Percentiles rank a stretch among this genome's conserved stretches.
Conservation (phyloP, 176 grass and related monocot species). For the Rhynchospora tenuis region DNA sequence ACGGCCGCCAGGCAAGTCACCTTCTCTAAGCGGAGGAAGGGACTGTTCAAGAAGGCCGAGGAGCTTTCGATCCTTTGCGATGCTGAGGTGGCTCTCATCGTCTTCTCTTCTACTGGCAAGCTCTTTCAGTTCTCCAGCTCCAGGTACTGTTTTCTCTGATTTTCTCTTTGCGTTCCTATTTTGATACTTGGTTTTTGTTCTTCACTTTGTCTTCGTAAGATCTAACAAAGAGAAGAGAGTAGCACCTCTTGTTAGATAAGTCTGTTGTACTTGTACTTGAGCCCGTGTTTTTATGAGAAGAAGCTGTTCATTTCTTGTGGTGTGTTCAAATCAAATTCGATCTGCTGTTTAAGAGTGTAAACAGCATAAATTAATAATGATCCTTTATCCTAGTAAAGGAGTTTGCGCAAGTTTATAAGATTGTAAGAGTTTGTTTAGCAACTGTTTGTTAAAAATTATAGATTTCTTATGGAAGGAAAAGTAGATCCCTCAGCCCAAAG, state of each 20-base stretch:
- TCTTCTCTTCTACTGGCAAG: constrained; percentile 91
- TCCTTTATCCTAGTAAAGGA: neutral
- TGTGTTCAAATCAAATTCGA: neutral
- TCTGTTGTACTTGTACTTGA: neutral
- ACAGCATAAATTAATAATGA: constrained; percentile 1
- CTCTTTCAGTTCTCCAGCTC: constrained; percentile 91
- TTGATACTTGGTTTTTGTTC: neutral
- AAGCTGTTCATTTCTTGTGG: constrained; percentile 26
- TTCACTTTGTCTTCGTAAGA: neutral
- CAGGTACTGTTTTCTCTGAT: constrained; percentile 30
- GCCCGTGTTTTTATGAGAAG: neutral
- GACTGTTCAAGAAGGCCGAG: constrained; percentile 94
- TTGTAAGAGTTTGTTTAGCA: neutral
- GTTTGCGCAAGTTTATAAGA: neutral
- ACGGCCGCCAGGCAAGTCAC: constrained; percentile 84
- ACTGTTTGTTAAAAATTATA: constrained; percentile 8
- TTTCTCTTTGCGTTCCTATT: neutral
- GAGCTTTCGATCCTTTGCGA: constrained; percentile 89
- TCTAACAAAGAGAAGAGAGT: neutral
- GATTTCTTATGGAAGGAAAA: neutral
- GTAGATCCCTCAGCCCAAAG: neutral
- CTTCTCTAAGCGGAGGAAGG: constrained; percentile 82
- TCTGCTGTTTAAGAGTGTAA: neutral
- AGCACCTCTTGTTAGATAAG: constrained; percentile 18
- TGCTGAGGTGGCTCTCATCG: constrained; percentile 76